Conservation (phyloP, 1,284 basidiomycete species). For the Ustilago cynodontis region DNA sequence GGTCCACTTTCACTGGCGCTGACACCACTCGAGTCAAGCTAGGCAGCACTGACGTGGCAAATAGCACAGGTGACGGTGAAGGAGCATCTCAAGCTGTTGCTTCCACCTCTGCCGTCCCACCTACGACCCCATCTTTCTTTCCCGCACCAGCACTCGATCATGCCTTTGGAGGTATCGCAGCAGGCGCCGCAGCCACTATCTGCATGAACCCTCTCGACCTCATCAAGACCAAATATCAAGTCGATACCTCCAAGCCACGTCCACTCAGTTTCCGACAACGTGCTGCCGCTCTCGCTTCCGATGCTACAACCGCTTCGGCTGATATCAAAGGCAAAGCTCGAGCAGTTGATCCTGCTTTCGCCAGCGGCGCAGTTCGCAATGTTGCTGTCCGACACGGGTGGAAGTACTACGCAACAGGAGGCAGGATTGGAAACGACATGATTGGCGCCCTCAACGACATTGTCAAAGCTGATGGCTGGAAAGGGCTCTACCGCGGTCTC, state of each 20-base stretch:
- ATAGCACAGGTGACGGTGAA: constrained; percentile 19
- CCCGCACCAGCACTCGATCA: constrained; percentile 77
- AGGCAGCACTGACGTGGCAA: constrained; percentile 29
- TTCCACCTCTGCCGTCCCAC: constrained; percentile 5
- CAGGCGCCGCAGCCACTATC: constrained; percentile 90
- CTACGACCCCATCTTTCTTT: constrained; percentile 54
- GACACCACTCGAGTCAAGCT: constrained; percentile 13
- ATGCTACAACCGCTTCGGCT: not conserved
- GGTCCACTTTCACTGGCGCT: not conserved
- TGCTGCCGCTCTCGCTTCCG: constrained; percentile 13
- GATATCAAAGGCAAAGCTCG: constrained; percentile 44
- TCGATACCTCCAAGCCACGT: constrained; percentile 62
- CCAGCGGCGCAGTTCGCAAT: not conserved
- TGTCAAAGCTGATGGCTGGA: constrained; percentile 81
- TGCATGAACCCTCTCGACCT: constrained; percentile 99
- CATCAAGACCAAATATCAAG: constrained; percentile 94
- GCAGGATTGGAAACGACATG: constrained; percentile 78
- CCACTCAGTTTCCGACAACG: constrained; percentile 25
- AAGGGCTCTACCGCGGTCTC: constrained; percentile 89
- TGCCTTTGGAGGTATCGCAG: constrained; percentile 91
- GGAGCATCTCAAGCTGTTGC: constrained; percentile 20
- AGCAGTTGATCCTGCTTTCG: constrained; percentile 8
- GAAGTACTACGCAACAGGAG: constrained; percentile 57
- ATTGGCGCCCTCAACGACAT: constrained; percentile 79
- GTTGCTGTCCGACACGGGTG: constrained; percentile 24